These are phyloP conservation scores for Coemansia sp. DNA, from an alignment of 192 early-diverging fungal species.

Conservation along the genomic window DNA sequence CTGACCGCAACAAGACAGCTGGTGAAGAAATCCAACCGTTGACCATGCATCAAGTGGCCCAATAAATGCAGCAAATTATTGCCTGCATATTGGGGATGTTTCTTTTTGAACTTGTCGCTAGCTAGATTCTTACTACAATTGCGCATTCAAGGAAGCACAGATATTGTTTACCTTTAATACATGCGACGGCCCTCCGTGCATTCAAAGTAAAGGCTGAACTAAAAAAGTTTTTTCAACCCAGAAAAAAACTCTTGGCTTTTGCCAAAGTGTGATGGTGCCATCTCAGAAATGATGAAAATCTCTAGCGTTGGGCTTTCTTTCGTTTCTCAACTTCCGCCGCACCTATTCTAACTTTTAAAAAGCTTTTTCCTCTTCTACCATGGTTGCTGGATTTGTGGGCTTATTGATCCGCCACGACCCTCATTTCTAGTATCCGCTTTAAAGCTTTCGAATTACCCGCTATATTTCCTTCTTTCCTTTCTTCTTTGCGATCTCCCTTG, in stretches of 20 bases:
- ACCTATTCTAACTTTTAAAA: neutral
- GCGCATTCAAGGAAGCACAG: neutral
- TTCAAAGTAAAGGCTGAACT: neutral
- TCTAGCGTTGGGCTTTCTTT: neutral
- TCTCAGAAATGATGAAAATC: neutral
- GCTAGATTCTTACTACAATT: neutral
- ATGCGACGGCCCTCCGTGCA: neutral
- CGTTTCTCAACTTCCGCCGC: neutral
- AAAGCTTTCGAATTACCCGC: too few species aligned
- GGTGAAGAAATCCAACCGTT: neutral
- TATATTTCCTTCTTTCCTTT: neutral
- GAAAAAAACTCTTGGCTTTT: neutral
- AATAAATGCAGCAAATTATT: slow-evolving; percentile 7
- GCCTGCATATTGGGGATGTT: neutral
- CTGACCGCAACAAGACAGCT: neutral
- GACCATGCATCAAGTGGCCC: neutral
- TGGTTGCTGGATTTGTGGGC: neutral
- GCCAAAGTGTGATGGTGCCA: neutral
- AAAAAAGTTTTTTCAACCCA: neutral
- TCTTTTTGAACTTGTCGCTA: neutral
- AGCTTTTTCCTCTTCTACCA: neutral
- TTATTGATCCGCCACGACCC: slow-evolving; percentile 7
- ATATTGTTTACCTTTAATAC: neutral
- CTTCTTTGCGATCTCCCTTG: neutral
- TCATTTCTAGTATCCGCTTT: neutral